Conservation (phyloP, 2,329 filamentous ascomycete species). For the Microsporum audouinii region DNA sequence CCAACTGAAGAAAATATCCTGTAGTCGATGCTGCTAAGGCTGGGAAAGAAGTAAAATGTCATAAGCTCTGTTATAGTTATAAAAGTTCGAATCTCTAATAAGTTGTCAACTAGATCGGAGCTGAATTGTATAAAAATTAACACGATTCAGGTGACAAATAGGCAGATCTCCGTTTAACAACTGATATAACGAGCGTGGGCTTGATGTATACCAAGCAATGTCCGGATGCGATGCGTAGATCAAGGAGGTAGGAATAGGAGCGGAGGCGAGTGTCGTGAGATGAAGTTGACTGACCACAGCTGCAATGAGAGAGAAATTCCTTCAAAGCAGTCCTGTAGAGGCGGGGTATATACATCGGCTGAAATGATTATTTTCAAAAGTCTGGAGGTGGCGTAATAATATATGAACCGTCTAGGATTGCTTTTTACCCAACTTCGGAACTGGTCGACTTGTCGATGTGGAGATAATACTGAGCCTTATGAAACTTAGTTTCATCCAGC, state of each 20-base stretch:
- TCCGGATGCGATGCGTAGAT: not conserved
- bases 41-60: not conserved
- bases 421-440: conserved; percentile 7
- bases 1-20: not conserved
- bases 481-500: conserved; percentile 13
- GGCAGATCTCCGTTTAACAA: not conserved
- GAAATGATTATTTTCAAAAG: conserved; percentile 6
- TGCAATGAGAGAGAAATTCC: not conserved
- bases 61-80: not conserved
- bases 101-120: not conserved
- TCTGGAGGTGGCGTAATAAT: conserved; percentile 6
- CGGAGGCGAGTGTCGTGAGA: not conserved
- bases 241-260: not conserved
- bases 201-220: not conserved
- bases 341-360: conserved; percentile 5
- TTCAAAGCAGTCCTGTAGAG: not conserved
- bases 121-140: not conserved
- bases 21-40: not conserved
- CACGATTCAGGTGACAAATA: not conserved
- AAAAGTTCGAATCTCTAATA: not conserved
- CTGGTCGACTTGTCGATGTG: conserved; percentile 9
- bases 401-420: conserved; percentile 3
- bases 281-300: not conserved
- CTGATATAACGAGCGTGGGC: conserved; percentile 1
- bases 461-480: conserved; percentile 14